These are phyloP conservation scores for Boletus rubescentipes DNA, from an alignment of 768 basidiomycete species.

Conservation along the genomic window DNA sequence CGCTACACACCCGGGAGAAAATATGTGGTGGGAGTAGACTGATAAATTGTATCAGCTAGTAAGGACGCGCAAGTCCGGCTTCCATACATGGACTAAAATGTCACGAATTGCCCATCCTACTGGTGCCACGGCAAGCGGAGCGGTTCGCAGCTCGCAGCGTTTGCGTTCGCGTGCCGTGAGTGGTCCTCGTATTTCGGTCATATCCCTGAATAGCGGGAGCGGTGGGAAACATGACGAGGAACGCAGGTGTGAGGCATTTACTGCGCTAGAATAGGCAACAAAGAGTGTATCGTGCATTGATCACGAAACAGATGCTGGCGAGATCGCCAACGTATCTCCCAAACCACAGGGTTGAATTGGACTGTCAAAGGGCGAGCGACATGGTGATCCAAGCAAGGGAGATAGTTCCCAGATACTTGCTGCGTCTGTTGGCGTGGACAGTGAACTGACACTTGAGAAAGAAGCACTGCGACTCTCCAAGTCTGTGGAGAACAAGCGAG, in stretches of 20 bases:
- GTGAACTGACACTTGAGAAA: neutral
- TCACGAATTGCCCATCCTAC: no score
- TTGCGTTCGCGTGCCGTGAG: neutral
- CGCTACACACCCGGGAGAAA: neutral
- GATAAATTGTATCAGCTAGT: neutral
- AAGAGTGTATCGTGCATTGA: neutral
- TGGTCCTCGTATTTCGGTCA: neutral
- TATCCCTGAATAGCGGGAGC: neutral
- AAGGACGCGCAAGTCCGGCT: neutral
- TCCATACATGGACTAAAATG: no score
- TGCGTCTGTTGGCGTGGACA: slow-evolving; percentile 2
- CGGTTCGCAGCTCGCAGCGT: neutral
- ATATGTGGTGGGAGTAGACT: no score
- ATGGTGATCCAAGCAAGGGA: neutral
- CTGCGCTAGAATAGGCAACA: neutral
- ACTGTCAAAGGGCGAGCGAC: neutral
- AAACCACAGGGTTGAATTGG: neutral
- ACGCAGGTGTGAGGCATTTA: neutral
- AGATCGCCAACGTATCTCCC: neutral
- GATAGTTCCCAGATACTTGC: neutral
- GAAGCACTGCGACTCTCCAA: neutral
- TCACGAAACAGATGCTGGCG: neutral
- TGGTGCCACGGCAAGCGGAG: neutral
- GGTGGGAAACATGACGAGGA: neutral
- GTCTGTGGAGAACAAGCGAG: slow-evolving; percentile 1